Conservation (phyloP, 352 stramenopile genomes). For the Phytophthora constricta region DNA sequence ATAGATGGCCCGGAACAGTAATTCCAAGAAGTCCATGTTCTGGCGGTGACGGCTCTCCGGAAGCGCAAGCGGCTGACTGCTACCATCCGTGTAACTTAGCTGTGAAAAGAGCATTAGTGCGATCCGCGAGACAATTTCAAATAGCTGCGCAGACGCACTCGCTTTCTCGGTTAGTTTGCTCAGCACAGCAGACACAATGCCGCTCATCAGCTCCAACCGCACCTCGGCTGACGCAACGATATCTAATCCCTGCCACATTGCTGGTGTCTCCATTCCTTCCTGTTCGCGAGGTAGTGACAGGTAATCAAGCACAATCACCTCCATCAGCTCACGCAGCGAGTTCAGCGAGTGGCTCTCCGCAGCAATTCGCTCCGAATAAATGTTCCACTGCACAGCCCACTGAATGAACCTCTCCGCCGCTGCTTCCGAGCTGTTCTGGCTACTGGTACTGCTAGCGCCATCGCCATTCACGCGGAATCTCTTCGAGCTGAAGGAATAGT, state of each 20-base stretch:
- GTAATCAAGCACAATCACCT: conserved; percentile 84
- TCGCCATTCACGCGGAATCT: conserved; percentile 62
- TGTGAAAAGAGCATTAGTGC: conserved; percentile 69
- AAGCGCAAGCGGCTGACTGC: conserved; percentile 26
- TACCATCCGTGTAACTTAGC: conserved; percentile 37
- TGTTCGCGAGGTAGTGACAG: conserved; percentile 54
- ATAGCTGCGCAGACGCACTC: conserved; percentile 67
- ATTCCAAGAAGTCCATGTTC: conserved; percentile 61
- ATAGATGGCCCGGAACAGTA: conserved; percentile 69
- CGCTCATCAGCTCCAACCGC: conserved; percentile 63
- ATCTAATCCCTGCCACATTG: conserved; percentile 75
- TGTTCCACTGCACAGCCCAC: conserved; percentile 87
- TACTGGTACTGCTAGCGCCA: conserved; percentile 38
- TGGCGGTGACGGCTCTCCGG: conserved; percentile 54
- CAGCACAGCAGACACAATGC: conserved; percentile 66
- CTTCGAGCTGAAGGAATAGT: conserved; percentile 53
- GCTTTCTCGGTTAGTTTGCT: conserved; percentile 65
- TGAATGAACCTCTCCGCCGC: conserved; percentile 62
- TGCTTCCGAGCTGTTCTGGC: conserved; percentile 41
- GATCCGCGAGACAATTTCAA: conserved; percentile 78
- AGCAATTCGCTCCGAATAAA: conserved; percentile 84
- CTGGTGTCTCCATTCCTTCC: conserved; percentile 33
- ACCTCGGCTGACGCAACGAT: conserved; percentile 62
- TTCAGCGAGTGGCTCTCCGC: conserved; percentile 83
- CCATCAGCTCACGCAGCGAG: conserved; percentile 76